Conservation (phyloP, 1,139 yeast species). For the Scheffersomyces insectosa region DNA sequence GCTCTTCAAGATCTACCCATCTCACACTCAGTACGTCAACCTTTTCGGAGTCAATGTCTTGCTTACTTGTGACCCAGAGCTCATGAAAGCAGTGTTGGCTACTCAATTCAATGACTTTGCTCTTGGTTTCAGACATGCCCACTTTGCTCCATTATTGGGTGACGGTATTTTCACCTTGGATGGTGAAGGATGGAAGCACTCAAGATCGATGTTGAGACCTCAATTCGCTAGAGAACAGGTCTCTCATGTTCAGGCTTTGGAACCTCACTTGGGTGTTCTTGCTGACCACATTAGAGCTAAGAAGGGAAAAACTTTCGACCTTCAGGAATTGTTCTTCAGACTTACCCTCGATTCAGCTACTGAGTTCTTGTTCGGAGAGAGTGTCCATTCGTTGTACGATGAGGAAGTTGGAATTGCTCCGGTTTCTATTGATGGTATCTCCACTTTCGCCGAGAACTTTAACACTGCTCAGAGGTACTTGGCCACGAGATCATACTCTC, state of each 20-base stretch:
- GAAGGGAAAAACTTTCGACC: constrained; percentile 33
- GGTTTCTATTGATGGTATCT: constrained; percentile 27
- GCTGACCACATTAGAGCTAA: constrained; percentile 14
- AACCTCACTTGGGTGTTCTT: constrained; percentile 22
- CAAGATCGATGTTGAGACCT: constrained; percentile 30
- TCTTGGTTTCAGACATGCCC: constrained; percentile 24
- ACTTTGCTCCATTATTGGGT: constrained; percentile 22
- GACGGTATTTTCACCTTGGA: constrained; percentile 30
- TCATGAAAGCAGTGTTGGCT: constrained; percentile 25
- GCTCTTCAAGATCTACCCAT: constrained; percentile 2
- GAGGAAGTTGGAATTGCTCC: constrained; percentile 19
- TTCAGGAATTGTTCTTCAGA: constrained; percentile 49
- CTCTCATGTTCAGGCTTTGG: constrained; percentile 26
- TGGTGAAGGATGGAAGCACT: constrained; percentile 28
- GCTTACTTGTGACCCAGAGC: constrained; percentile 22
- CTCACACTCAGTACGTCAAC: constrained; percentile 7
- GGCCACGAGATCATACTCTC: constrained; percentile 38
- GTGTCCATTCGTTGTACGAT: constrained; percentile 42
- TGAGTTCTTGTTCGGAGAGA: constrained; percentile 59
- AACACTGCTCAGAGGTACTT: constrained; percentile 38
- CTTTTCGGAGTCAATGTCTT: constrained; percentile 15
- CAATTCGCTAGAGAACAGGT: constrained; percentile 29
- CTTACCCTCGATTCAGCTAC: constrained; percentile 60
- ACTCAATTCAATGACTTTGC: constrained; percentile 27
- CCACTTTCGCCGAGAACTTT: constrained; percentile 44